Conservation (phyloP, 2,329 filamentous ascomycete species). For the Grosmannia serpens region DNA sequence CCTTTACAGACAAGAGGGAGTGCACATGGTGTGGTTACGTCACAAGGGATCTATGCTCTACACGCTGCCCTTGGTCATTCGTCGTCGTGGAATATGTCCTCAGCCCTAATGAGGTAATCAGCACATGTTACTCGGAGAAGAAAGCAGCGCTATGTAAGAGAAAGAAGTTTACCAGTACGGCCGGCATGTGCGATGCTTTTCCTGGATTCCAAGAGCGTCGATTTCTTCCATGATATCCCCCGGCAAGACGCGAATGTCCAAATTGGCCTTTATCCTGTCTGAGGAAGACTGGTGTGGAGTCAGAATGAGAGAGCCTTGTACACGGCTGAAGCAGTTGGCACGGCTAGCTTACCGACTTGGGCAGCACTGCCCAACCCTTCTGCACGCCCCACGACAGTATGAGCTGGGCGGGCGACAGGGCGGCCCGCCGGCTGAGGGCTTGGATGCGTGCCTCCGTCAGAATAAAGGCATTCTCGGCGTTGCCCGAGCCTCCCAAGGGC, state of each 20-base stretch:
- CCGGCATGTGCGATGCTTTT: not conserved
- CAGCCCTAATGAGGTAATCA: too few relatives aligned
- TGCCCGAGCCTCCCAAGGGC: not conserved
- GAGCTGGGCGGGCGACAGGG: not conserved
- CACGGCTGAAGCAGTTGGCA: not conserved
- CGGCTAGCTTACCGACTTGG: not conserved
- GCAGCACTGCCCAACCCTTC: not conserved
- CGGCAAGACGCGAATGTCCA: not conserved
- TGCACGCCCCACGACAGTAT: not conserved
- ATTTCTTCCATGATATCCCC: not conserved
- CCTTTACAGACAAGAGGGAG: too few relatives aligned
- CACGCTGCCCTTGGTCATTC: too few relatives aligned
- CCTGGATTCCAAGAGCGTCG: not conserved
- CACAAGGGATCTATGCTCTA: too few relatives aligned
- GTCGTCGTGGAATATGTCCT: too few relatives aligned
- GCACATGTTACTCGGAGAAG: too few relatives aligned
- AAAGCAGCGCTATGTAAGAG: too few relatives aligned
- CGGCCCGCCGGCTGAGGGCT: not conserved
- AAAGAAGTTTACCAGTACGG: not conserved
- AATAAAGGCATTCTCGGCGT: not conserved
- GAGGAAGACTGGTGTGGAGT: not conserved
- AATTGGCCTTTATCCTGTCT: not conserved
- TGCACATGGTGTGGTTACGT: too few relatives aligned
- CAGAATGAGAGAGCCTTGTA: not conserved
- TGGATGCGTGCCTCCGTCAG: not conserved